Conservation (phyloP, 2,329 filamentous ascomycete species). For the Ophiostoma sp. region DNA sequence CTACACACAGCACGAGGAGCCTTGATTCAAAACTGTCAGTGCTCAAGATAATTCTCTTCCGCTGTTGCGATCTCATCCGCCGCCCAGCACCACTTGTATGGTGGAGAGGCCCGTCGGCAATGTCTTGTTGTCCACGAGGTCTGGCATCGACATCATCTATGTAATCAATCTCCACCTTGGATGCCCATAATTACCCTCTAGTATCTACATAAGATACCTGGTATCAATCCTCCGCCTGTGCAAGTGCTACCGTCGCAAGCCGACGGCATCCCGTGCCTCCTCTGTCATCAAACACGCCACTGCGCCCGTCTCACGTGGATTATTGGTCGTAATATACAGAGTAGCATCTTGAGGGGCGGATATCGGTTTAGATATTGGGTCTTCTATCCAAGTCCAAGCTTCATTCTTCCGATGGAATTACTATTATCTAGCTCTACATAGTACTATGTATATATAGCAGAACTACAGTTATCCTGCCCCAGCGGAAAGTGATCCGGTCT, state of each 20-base stretch:
- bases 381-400: background rate
- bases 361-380: background rate
- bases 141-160: background rate
- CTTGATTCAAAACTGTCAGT: background rate
- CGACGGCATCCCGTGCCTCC: background rate
- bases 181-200: background rate
- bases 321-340: background rate
- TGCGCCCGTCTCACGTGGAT: constrained; percentile 8
- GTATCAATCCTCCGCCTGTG: background rate
- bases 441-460: too few relatives aligned
- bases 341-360: background rate
- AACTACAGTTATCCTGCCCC: background rate
- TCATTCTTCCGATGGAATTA: background rate
- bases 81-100: background rate
- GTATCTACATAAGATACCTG: background rate
- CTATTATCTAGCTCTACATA: background rate
- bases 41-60: background rate
- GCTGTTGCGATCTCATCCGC: background rate
- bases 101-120: background rate
- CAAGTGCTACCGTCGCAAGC: constrained; percentile 21
- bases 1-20: background rate
- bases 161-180: background rate
- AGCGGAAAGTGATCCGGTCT: background rate
- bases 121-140: background rate
- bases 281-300: constrained; percentile 11